These are phyloP conservation scores for Pythium biforme DNA, from an alignment of 352 stramenopile genomes.

Conservation along the genomic window DNA sequence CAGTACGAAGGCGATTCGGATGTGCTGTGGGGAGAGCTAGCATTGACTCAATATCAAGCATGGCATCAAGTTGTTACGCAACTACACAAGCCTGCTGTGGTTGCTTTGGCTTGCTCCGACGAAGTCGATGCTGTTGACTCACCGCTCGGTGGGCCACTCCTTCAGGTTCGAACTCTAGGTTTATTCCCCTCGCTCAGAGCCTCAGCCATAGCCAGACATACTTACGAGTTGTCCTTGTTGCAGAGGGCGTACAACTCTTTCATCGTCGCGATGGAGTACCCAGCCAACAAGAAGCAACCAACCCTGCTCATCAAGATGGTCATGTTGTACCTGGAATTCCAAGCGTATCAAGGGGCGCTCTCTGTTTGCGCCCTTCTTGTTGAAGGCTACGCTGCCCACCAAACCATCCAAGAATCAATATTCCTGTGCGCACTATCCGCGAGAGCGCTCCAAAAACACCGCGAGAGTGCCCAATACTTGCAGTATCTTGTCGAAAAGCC, in stretches of 20 bases:
- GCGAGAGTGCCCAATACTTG: constrained; percentile 72
- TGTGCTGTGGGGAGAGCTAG: constrained; percentile 57
- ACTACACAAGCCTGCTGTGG: constrained; percentile 37
- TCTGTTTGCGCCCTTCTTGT: constrained; percentile 67
- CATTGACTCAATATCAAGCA: constrained; percentile 52
- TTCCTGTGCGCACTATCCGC: constrained; percentile 66
- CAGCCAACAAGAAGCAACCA: constrained; percentile 61
- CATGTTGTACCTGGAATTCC: constrained; percentile 70
- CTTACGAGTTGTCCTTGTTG: neutral
- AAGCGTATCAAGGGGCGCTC: constrained; percentile 55
- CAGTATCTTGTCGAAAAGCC: constrained; percentile 62
- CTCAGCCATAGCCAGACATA: too few relatives aligned
- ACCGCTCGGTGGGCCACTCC: neutral
- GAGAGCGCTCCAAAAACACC: constrained; percentile 46
- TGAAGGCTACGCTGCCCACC: constrained; percentile 48
- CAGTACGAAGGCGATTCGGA: constrained; percentile 58
- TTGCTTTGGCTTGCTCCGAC: constrained; percentile 16
- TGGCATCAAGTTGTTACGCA: constrained; percentile 48
- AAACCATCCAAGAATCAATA: constrained; percentile 49
- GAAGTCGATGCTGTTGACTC: neutral
- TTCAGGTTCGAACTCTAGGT: constrained; percentile 6
- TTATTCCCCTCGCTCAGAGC: neutral
- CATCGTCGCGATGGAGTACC: constrained; percentile 79
- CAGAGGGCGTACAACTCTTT: constrained; percentile 74
- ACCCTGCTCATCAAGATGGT: constrained; percentile 50